phyloP scores from a whole-genome alignment of 257 asterid species.

The Solanum microdontum region DNA sequence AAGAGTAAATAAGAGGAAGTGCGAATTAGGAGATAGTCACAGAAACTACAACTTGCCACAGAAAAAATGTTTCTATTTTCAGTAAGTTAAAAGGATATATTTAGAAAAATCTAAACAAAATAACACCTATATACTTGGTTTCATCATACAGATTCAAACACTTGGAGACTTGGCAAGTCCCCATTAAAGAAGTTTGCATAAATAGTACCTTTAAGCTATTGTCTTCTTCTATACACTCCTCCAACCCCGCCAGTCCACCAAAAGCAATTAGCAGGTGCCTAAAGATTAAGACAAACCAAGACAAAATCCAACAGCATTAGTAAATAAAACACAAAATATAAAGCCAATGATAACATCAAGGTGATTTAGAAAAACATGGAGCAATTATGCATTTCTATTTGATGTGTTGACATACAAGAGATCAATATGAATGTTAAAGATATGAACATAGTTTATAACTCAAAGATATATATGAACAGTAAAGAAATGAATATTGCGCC shows the following conservation, averaged over 20 bases:
- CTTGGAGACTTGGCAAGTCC: background rate
- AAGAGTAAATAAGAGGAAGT: background rate
- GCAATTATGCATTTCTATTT: background rate
- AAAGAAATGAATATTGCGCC: background rate
- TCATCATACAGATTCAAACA: background rate
- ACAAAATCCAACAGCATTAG: background rate
- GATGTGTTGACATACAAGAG: background rate
- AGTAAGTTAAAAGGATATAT: background rate
- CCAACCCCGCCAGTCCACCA: constrained; percentile 98
- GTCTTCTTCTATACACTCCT: constrained; percentile 87
- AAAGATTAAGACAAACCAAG: background rate
- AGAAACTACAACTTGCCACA: background rate
- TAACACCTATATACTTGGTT: background rate
- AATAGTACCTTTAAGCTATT: constrained; percentile 49
- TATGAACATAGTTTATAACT: background rate
- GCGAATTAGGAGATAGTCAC: background rate
- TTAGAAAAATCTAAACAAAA: background rate
- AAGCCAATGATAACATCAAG: background rate
- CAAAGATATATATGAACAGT: background rate
- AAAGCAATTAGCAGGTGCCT: constrained; percentile 94
- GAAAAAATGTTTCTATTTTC: background rate
- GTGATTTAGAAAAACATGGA: background rate
- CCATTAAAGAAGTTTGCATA: background rate
- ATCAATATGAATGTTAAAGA: background rate
- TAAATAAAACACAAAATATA: background rate